Conservation (phyloP, 306 rosid species). For the Nissolia schottii region DNA sequence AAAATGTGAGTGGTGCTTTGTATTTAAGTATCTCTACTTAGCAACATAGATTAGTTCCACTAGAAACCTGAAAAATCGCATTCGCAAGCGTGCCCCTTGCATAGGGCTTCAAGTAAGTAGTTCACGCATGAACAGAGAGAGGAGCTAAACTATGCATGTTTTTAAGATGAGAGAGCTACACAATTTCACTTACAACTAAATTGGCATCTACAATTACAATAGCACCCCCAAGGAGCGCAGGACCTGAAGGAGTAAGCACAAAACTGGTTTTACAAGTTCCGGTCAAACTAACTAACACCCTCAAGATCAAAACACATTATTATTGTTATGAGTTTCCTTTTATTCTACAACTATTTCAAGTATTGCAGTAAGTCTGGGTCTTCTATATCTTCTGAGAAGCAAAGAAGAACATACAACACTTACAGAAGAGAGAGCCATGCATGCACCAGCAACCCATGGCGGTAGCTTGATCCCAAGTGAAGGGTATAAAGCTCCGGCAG, state of each 20-base stretch:
- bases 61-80: not conserved
- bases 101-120: not conserved
- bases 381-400: slow-evolving; percentile 79
- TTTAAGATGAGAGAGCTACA: not conserved
- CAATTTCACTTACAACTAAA: slow-evolving; percentile 35
- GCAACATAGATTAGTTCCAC: not conserved
- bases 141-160: not conserved
- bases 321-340: slow-evolving; percentile 14
- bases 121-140: not conserved
- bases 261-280: slow-evolving; percentile 30
- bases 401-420: slow-evolving; percentile 92
- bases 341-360: slow-evolving; percentile 88
- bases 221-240: slow-evolving; percentile 4
- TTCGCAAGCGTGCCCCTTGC: not conserved
- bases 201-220: slow-evolving; percentile 26
- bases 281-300: slow-evolving; percentile 19
- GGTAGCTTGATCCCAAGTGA: slow-evolving; percentile 71
- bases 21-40: too few relatives aligned
- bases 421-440: slow-evolving; percentile 96
- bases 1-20: too few relatives aligned
- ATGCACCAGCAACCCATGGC: slow-evolving; percentile 98
- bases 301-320: slow-evolving; percentile 18
- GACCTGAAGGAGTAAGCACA: slow-evolving; percentile 21
- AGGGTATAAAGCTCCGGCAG: slow-evolving; percentile 82
- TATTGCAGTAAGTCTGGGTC: slow-evolving; percentile 70